Percentiles rank a stretch among this genome's conserved stretches.
Conservation (phyloP, 345 rosid species). For the Eucalyptus fibrosa region DNA sequence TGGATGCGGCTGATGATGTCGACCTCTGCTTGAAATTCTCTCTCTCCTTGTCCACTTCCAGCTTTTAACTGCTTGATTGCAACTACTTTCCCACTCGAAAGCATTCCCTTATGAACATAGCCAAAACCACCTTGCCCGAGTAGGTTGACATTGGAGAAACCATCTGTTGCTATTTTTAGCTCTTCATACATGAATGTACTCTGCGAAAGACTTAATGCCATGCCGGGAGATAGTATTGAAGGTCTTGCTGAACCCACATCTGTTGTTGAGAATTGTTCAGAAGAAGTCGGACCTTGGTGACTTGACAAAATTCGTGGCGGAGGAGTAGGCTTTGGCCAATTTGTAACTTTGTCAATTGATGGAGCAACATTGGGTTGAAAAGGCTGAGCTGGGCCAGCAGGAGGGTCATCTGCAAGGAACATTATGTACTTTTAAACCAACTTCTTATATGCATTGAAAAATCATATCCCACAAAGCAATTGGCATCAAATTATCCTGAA, state of each 20-base stretch:
- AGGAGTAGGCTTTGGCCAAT: constrained; percentile 16
- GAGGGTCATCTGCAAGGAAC: constrained; percentile 9
- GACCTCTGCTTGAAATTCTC: constrained; percentile 63
- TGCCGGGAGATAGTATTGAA: constrained; percentile 20
- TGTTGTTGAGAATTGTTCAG: not conserved
- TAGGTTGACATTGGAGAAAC: constrained; percentile 34
- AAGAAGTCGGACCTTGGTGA: not conserved
- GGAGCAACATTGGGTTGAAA: constrained; percentile 19
- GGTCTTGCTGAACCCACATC: not conserved
- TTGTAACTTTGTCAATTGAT: not conserved
- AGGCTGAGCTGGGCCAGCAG: constrained; percentile 1
- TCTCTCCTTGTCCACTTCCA: constrained; percentile 58
- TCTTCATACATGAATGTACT: constrained; percentile 44
- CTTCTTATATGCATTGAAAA: not conserved
- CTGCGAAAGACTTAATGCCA: constrained; percentile 23
- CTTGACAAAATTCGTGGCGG: not conserved
- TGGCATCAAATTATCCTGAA: not conserved
- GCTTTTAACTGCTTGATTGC: constrained; percentile 66
- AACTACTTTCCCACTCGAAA: constrained; percentile 37
- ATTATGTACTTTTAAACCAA: not conserved
- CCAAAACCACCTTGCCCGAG: constrained; percentile 83
- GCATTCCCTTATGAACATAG: constrained; percentile 59
- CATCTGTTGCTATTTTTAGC: constrained; percentile 35
- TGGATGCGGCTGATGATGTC: constrained; percentile 49
- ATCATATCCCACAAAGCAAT: not conserved